Base-by-base conservation (phyloP, 2,329 filamentous ascomycete species). In the Fusarium zealandicum region DNA sequence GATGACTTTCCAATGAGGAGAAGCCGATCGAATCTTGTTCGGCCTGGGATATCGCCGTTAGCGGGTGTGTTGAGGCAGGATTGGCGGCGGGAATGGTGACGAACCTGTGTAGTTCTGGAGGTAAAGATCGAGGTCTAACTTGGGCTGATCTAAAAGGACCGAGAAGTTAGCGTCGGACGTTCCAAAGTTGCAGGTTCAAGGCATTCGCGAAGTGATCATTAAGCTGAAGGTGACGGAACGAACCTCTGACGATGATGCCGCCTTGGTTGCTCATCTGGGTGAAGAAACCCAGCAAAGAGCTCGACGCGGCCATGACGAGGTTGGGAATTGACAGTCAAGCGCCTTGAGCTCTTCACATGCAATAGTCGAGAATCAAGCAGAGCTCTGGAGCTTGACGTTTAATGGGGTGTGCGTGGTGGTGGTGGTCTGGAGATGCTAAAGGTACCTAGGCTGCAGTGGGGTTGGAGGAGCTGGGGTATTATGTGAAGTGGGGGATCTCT, bases 61-160 rank as follows among this genome's bases (percentile, higher is more conserved):
- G 61, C 41, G 11, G 13, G 30, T 47, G 30, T 31, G 17, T 25
- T 27, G 18, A 32, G n/a, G 27, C n/a, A 5, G 13, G 10, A 40
- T 25, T 11, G 17, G 42, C 16, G 38, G 25, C 20, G 10, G 28
- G 39, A 6, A 63, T 13, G 2, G 32, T 16, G 25, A 43, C 77
- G 38, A 76, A 93, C 93, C 92, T 71, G 80, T 82, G 75, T 98
- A 99, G 70, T 97, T 96, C 63, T 88, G 82, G 42, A 96, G 89
- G 74, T 97, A 98, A 31, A 89, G 85, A 57, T 97, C 92, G 35
- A 99, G 83, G 68, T 98, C 95, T 65, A 98, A 88, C 70, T 93
- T 96, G 9, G 93, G 93, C 6, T 84, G 75, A 40, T 92, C 90
- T 93, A 45, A 13, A 54, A 35, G 33, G 30, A 30, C 13, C 20